Evolutionary conservation across 1,139 yeast genomes (phyloP).

Genomic region (Hyphopichia khmerensis): DNA sequence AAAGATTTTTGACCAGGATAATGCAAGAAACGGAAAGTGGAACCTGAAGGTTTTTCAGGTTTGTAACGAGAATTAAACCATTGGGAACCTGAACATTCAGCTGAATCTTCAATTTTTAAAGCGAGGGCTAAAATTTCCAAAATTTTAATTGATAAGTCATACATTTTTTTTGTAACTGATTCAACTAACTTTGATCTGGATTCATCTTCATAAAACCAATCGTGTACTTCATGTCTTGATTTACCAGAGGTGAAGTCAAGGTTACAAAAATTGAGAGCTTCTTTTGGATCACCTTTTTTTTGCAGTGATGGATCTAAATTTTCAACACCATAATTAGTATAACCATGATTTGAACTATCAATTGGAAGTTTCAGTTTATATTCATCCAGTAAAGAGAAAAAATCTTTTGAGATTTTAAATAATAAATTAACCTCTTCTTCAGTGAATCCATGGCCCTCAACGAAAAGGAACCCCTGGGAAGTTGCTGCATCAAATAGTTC

Average conservation of each 20-base stretch:
- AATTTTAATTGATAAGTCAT: constrained; percentile 39
- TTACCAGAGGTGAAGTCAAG: constrained; percentile 42
- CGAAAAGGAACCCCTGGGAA: constrained; percentile 67
- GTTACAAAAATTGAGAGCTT: constrained; percentile 48
- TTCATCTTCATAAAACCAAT: constrained; percentile 36
- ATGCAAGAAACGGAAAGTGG: constrained; percentile 67
- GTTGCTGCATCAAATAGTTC: constrained; percentile 63
- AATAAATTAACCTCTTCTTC: constrained; percentile 55
- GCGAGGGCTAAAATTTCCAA: constrained; percentile 58
- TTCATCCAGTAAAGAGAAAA: constrained; percentile 51
- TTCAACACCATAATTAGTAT: constrained; percentile 60
- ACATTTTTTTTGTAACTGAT: constrained; percentile 38
- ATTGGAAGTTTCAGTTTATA: constrained; percentile 51
- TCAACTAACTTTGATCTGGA: constrained; percentile 31
- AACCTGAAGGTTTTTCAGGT: constrained; percentile 50
- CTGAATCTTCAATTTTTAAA: constrained; percentile 50
- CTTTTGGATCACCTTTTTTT: constrained; percentile 61
- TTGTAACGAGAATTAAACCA: constrained; percentile 64
- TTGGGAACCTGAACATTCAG: constrained; percentile 31
- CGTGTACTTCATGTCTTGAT: constrained; percentile 37
- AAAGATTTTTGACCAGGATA: constrained; percentile 60
- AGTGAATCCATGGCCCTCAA: constrained; percentile 70
- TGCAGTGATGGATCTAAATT: constrained; percentile 50
- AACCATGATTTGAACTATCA: constrained; percentile 58
- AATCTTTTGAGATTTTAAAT: constrained; percentile 54